Base-by-base conservation (phyloP, 805 yeast genomes). In the Yamadazyma olivae region DNA sequence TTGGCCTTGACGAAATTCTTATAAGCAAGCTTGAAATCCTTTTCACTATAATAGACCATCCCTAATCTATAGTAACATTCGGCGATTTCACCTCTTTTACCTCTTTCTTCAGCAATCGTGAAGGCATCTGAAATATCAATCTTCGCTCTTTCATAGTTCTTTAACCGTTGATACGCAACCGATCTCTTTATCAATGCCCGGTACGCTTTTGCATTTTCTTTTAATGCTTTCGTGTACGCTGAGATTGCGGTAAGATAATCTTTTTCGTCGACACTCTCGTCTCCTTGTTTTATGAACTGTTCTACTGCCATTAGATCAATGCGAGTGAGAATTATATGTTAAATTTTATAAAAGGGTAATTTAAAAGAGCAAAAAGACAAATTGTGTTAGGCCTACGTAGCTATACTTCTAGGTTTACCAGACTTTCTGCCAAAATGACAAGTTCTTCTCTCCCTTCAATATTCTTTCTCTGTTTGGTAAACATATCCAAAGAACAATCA, bases 1-100 rank as follows among this genome's bases (percentile, higher is more conserved):
- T 61, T 54, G 4, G 83, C 77, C 40, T 57, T 53, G 2, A 51
- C 41, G 35, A 79, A 60, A 40, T 66, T 64, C 14, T 47, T 51
- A n/a, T 61, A 48, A 0, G 86, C 75, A 16, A 51, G 49, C 4
- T 41, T 42, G 41, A 55, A 70, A 2, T 68, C 53, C 47, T 75
- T 77, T 37, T 59, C 54, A 26, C 64, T 61, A 51, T 65, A 78
- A 39, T 60, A 62, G 13, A 62, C 44, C 38, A 79, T 56, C 4
- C 77, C 78, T 34, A 70, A 57, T 16, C 77, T 60, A 46, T 71
- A 77, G 46, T 72, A 64, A 22, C 76, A 70, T 14, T 62, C 48
- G 1, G 74, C 77, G 23, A 76, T 67, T 17, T 70, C 71, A 3
- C 54, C 54, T 33, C 77, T 53, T 38, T 66, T 73, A 0, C 77